Evolutionary conservation across 2,329 filamentous ascomycete species (phyloP), one percentile per base, ranked within the genome.

Genomic region (Fonsecaea pugnacius): DNA sequence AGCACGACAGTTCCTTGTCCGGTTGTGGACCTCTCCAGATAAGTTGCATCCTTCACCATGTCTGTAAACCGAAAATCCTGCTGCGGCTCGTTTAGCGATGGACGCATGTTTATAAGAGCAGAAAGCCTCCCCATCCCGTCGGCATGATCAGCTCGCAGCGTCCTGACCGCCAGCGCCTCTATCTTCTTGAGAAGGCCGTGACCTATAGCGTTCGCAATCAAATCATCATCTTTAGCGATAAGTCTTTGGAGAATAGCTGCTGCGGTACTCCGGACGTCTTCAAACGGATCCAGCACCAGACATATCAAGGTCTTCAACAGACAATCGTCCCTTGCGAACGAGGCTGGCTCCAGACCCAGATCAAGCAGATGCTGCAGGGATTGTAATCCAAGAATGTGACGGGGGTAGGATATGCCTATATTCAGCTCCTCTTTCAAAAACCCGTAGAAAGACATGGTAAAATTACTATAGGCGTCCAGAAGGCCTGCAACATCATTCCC

Each of bases 111-210:
- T 27, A 12, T 54, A 12, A 67, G 27, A 53, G 62, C 62, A 58
- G 30, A 63, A 38, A 68, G 64, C 35, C 66, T 59, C 36, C 93
- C 94, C 54, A 95, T 88, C 9, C 94, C 94, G 77, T 99, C 94
- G 1, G 93, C 92, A 75, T 96, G 91, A 73, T 98, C 93, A 12
- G 92, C 94, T 66, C 95, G 85, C 24, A 91, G 91, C 4, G 92
- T 96, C 30, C 79, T 81, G 24, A 87, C 82, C 63, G 91, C 88
- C 36, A 85, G 79, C 3, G 77, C 75, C 62, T 89, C 84, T 12
- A 67, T 53, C 60, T 81, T 80, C 8, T 60, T n/a, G 24, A 79
- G 60, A 88, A 84, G 16, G 78, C 76, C 3, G 32, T 88, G 74
- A 9, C 83, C 71, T 7, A 73, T 70, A 46, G 61, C 43, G 27